Evolutionary conservation across 2,329 filamentous ascomycete species (phyloP), one percentile per base, ranked within the genome.

Genomic region (Exophiala calicioides): DNA sequence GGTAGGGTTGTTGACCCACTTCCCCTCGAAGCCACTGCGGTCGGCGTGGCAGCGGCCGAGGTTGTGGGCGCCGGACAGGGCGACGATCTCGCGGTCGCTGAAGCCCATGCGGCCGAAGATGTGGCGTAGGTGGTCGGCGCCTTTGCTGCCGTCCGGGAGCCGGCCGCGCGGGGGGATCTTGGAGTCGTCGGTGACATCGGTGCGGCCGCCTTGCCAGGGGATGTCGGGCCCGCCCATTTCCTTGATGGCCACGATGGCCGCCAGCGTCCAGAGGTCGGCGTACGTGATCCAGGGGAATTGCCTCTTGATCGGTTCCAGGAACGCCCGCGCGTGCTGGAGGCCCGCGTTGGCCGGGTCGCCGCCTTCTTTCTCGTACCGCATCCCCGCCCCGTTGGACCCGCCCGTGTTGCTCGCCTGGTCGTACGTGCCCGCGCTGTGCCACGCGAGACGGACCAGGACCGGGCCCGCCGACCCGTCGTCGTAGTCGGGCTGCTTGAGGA

Each of bases 381-480:
- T 84, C 13, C 80, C 80, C 0, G 81, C 81, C 49, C 81, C 81
- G 61, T 84, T 84, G 19, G 74, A 79, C 27, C 81, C 81, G 26
- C 81, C 81, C 0, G 80, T 84, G 59, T 81, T 76, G 44, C 78
- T 78, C 44, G 72, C 69, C 21, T 67, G 65, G 59, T 80, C 77
- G 63, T 84, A 84, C 4, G 81, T 84, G 20, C 81, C 81, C 1
- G 80, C 67, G n/a, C 77, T 77, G 66, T 85, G 81, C 79, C 79
- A 84, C 45, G 81, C 81, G 30, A 84, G 69, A 9, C 81, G 76
- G 44, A 84, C 79, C 39, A 84, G 75, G 0, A 84, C 77, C 0
- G 81, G 81, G 1, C 80, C 81, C 21, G 79, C 78, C 47, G 77
- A 81, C 13, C 81, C 81, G 65, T 85, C 81, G 57, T 84, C 81